These are phyloP conservation scores for Ministeria vibrans DNA, from an alignment of 78 protist genomes.

Conservation along the genomic window DNA sequence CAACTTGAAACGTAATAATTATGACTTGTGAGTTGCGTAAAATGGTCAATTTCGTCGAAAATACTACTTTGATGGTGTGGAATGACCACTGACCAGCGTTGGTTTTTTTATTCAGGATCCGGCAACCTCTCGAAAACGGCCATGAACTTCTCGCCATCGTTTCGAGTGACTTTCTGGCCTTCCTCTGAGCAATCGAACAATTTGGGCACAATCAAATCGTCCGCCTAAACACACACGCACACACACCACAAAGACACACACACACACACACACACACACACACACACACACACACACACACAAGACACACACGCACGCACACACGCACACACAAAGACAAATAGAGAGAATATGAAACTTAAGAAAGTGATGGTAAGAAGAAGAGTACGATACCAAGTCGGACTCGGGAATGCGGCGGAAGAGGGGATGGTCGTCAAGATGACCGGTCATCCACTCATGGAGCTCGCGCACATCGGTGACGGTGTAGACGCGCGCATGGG, in stretches of 20 bases:
- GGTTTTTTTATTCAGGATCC: not conserved
- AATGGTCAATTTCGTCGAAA: no score
- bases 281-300: not conserved
- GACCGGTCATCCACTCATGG: constrained; percentile 78
- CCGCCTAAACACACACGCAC: not conserved
- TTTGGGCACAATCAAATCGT: constrained; percentile 45
- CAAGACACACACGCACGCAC: not conserved
- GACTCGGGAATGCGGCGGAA: constrained; percentile 55
- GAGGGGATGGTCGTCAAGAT: constrained; percentile 69
- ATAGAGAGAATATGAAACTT: not conserved
- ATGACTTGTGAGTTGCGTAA: no score
- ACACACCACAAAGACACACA: not conserved
- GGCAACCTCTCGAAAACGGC: constrained; percentile 55
- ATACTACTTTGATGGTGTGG: no score
- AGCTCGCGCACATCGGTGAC: constrained; percentile 85
- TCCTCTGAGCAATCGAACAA: constrained; percentile 55
- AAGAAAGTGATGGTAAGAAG: not conserved
- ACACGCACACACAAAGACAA: not conserved
- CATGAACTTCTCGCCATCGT: constrained; percentile 56
- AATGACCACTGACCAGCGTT: no score
- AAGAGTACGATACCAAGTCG: constrained; percentile 18
- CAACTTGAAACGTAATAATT: no score
- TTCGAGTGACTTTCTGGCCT: constrained; percentile 60
- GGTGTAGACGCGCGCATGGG: constrained; percentile 78
- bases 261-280: not conserved